A percentile compares a stretch with the other conserved stretches of the same genome.
phyloP scores from a whole-genome alignment of 306 rosid species.

The Quillaja saponaria region DNA sequence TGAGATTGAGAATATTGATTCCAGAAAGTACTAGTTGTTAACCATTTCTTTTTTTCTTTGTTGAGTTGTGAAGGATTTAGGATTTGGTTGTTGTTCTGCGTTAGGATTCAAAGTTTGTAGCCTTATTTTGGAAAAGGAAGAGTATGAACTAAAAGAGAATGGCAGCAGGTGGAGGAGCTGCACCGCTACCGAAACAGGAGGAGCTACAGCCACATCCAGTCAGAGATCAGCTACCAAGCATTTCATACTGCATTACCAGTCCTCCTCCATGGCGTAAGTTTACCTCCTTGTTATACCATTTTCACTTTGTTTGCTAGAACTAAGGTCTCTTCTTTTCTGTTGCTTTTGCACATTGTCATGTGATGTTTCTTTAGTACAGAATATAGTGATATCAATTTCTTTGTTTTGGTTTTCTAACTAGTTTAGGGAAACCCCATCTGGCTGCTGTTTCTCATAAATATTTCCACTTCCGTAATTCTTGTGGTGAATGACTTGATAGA shows the following conservation, averaged over 20 bases:
- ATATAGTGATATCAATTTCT: conserved; percentile 5
- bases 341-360: not conserved
- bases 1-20: conserved; percentile 30
- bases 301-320: conserved; percentile 1
- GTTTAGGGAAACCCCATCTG: conserved; percentile 4
- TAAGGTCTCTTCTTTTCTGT: not conserved
- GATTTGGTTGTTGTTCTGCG: conserved; percentile 28
- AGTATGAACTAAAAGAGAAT: conserved; percentile 32
- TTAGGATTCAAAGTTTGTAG: conserved; percentile 1
- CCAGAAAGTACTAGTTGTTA: not conserved
- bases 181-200: conserved; percentile 85
- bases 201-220: conserved; percentile 88
- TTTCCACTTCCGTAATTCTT: conserved; percentile 10
- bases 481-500: not conserved
- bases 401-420: not conserved
- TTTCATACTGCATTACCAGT: conserved; percentile 91
- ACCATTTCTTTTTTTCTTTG: conserved; percentile 2
- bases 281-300: conserved; percentile 9
- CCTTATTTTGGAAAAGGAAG: conserved; percentile 9
- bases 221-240: conserved; percentile 79
- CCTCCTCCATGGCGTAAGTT: conserved; percentile 99
- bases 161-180: conserved; percentile 69
- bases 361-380: conserved; percentile 1
- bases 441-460: not conserved
- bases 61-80: conserved; percentile 23